Conservation (phyloP, 73 alveolate species). For the Paramecium caudatum region DNA sequence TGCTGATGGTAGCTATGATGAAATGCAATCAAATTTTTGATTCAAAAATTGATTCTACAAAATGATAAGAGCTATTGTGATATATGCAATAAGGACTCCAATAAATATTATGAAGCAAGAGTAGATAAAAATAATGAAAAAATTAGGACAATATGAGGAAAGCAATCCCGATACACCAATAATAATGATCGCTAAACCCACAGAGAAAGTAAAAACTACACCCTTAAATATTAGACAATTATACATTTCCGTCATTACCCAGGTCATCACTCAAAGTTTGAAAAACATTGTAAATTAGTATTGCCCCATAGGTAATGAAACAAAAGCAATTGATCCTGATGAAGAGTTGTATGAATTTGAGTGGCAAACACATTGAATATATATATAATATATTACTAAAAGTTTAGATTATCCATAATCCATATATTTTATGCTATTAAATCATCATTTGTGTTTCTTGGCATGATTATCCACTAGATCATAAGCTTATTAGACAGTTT, state of each 20-base stretch:
- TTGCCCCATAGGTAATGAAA: neutral
- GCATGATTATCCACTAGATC: slow-evolving; percentile 61
- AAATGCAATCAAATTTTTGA: neutral
- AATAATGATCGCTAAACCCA: slow-evolving; percentile 22
- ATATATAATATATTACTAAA: neutral
- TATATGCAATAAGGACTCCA: neutral
- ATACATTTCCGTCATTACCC: neutral
- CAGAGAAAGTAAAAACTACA: neutral
- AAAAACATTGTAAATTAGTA: neutral
- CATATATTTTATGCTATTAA: slow-evolving; percentile 7
- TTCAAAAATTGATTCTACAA: neutral
- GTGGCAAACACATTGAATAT: slow-evolving; percentile 50
- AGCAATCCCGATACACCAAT: slow-evolving; percentile 21
- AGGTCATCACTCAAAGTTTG: neutral
- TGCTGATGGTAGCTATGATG: neutral
- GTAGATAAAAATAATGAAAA: neutral
- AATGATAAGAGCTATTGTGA: neutral
- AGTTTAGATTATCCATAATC: slow-evolving; percentile 12
- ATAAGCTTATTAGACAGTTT: slow-evolving; percentile 56
- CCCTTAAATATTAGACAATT: neutral
- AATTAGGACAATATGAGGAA: slow-evolving; percentile 36
- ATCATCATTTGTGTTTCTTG: slow-evolving; percentile 33
- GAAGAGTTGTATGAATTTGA: slow-evolving; percentile 24
- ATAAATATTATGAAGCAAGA: slow-evolving; percentile 1
- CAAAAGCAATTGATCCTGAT: slow-evolving; percentile 22